Percentiles rank a stretch among this genome's conserved stretches.
These are phyloP conservation scores for Aspergillus melleus DNA, from an alignment of 2,329 filamentous ascomycete genomes.

Conservation along the genomic window DNA sequence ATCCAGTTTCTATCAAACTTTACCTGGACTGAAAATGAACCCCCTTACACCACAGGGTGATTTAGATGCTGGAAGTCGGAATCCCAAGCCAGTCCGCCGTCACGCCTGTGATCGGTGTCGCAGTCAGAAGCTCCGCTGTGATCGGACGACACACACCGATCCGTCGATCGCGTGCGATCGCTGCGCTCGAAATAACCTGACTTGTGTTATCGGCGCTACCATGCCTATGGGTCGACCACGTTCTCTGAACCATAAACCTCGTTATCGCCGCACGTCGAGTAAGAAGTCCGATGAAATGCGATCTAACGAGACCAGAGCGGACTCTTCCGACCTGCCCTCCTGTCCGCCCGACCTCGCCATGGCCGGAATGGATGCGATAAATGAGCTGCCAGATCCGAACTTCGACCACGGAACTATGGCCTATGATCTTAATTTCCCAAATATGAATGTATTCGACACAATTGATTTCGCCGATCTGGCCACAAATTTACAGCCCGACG, in stretches of 20 bases:
- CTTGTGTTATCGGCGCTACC: background rate
- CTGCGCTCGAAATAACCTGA: background rate
- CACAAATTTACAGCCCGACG: background rate
- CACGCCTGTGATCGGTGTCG: background rate
- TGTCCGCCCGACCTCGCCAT: too few relatives aligned
- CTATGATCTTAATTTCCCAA: background rate
- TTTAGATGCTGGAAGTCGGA: too few relatives aligned
- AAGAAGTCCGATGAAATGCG: background rate
- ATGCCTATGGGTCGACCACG: background rate
- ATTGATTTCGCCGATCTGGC: background rate
- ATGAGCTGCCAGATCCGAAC: too few relatives aligned
- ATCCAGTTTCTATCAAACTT: too few relatives aligned
- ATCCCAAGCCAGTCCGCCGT: background rate
- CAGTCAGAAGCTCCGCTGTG: background rate
- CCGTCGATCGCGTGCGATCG: background rate
- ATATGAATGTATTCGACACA: background rate
- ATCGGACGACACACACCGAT: too few relatives aligned
- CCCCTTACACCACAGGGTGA: too few relatives aligned
- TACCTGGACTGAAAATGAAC: too few relatives aligned
- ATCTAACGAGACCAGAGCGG: too few relatives aligned
- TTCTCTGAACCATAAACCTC: background rate
- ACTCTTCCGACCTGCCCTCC: too few relatives aligned
- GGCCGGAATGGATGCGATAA: too few relatives aligned
- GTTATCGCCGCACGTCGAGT: background rate
- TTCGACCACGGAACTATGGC: background rate